Conservation (phyloP, 495 filamentous ascomycete genomes). For the Sordaria brevicollis region DNA sequence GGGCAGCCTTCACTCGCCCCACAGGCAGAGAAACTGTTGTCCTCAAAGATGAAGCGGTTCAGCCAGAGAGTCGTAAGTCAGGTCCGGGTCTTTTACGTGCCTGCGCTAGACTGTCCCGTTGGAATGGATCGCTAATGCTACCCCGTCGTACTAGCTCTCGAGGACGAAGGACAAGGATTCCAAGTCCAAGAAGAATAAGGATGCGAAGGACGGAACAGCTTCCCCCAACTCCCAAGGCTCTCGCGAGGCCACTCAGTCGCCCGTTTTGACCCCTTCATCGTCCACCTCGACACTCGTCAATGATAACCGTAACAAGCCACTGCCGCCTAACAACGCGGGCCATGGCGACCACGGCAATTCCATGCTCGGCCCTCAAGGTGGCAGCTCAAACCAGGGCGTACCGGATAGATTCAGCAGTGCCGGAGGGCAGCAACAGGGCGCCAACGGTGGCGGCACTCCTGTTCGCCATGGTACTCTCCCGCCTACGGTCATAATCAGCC, state of each 20-base stretch:
- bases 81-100: slow-evolving; percentile 5
- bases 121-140: slow-evolving; percentile 3
- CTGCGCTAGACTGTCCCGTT: slow-evolving; percentile 8
- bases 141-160: slow-evolving; percentile 64
- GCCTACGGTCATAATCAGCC: slow-evolving; percentile 92
- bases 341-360: slow-evolving; percentile 33
- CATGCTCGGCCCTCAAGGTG: slow-evolving; percentile 31
- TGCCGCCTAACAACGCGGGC: slow-evolving; percentile 57
- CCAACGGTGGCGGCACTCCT: slow-evolving; percentile 58
- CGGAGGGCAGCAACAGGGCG: slow-evolving; percentile 26
- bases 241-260: slow-evolving; percentile 46
- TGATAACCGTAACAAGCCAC: slow-evolving; percentile 73
- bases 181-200: slow-evolving; percentile 90
- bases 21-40: slow-evolving; percentile 28
- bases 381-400: slow-evolving; percentile 15
- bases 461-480: slow-evolving; percentile 60
- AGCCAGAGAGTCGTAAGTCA: slow-evolving; percentile 91
- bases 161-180: slow-evolving; percentile 86
- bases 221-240: slow-evolving; percentile 56
- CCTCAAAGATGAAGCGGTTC: slow-evolving; percentile 86
- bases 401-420: slow-evolving; percentile 36
- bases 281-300: slow-evolving; percentile 72
- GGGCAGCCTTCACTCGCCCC: slow-evolving; percentile 25
- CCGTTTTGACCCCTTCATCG: slow-evolving; percentile 60
- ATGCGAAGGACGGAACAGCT: slow-evolving; percentile 63